These are phyloP conservation scores for Sclerotinia subarctica DNA, from an alignment of 2,329 filamentous ascomycete species.

Conservation along the genomic window DNA sequence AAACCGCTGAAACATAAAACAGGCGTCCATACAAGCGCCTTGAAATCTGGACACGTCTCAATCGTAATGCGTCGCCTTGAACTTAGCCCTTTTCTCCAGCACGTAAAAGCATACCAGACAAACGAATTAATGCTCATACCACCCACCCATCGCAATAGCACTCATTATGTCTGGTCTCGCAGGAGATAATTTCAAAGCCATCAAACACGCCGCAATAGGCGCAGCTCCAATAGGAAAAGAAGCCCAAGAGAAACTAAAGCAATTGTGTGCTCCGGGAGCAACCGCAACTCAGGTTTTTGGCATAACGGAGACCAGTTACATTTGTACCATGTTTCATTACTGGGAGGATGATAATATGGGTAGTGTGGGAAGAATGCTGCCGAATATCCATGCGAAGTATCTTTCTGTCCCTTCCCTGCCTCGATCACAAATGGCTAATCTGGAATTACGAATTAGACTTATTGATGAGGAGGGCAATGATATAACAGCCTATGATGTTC, in stretches of 20 bases:
- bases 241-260: conserved; percentile 43
- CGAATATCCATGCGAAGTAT: conserved; percentile 40
- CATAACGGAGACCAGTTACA: conserved; percentile 47
- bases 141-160: conserved; percentile 72
- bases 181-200: conserved; percentile 54
- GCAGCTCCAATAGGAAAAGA: conserved; percentile 48
- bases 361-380: conserved; percentile 47
- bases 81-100: conserved; percentile 65
- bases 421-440: not conserved
- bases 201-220: conserved; percentile 43
- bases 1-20: conserved; percentile 37
- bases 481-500: conserved; percentile 35
- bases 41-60: conserved; percentile 26
- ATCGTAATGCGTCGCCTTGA: conserved; percentile 72
- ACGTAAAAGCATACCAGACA: conserved; percentile 65
- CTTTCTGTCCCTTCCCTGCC: not conserved
- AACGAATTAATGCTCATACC: conserved; percentile 63
- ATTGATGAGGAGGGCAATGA: conserved; percentile 33
- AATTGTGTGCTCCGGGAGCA: conserved; percentile 42
- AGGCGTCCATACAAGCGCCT: conserved; percentile 61
- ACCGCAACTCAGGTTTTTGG: conserved; percentile 50
- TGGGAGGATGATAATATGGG: conserved; percentile 52
- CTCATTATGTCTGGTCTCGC: conserved; percentile 43
- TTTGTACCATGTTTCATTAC: conserved; percentile 28
- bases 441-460: conserved; percentile 24